phyloP scores from a whole-genome alignment of 192 early-diverging fungal genomes.

The Coemansia sp. region DNA sequence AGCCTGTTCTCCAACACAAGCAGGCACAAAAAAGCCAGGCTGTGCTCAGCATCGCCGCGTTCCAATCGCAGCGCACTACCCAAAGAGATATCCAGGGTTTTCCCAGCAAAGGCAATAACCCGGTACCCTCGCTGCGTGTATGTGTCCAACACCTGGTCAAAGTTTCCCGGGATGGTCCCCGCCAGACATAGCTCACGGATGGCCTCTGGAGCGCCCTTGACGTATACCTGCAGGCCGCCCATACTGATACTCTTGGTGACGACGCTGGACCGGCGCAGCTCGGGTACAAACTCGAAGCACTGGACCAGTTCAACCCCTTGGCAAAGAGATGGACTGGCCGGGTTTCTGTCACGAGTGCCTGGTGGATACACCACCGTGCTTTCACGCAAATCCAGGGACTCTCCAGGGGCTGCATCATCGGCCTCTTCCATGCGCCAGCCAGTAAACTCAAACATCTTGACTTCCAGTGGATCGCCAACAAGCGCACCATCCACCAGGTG shows the following conservation, averaged over 20 bases:
- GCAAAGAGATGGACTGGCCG: too few species aligned
- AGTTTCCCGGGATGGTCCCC: constrained; percentile 75
- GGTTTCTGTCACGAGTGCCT: not conserved
- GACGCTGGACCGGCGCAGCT: constrained; percentile 86
- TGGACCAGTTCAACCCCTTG: too few species aligned
- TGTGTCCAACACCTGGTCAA: constrained; percentile 58
- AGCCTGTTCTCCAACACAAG: constrained; percentile 98
- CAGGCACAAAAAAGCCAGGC: constrained; percentile 84
- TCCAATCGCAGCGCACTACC: constrained; percentile 53
- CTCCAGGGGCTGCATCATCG: constrained; percentile 18
- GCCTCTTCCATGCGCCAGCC: constrained; percentile 88
- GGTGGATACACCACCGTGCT: constrained; percentile 2
- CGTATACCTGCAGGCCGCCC: constrained; percentile 52
- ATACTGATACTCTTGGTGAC: constrained; percentile 56
- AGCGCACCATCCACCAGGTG: constrained; percentile 75
- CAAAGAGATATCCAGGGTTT: constrained; percentile 49
- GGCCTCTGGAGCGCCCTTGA: constrained; percentile 96
- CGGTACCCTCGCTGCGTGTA: constrained; percentile 93
- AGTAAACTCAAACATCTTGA: constrained; percentile 95
- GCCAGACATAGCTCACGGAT: constrained; percentile 75
- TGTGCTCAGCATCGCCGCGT: constrained; percentile 71
- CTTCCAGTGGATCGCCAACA: constrained; percentile 92
- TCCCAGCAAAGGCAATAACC: constrained; percentile 87
- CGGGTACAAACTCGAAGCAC: constrained; percentile 87
- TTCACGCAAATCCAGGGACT: too few species aligned